These are phyloP conservation scores for Fraxinus cuspidata DNA, from an alignment of 257 asterid species.

Conservation along the genomic window DNA sequence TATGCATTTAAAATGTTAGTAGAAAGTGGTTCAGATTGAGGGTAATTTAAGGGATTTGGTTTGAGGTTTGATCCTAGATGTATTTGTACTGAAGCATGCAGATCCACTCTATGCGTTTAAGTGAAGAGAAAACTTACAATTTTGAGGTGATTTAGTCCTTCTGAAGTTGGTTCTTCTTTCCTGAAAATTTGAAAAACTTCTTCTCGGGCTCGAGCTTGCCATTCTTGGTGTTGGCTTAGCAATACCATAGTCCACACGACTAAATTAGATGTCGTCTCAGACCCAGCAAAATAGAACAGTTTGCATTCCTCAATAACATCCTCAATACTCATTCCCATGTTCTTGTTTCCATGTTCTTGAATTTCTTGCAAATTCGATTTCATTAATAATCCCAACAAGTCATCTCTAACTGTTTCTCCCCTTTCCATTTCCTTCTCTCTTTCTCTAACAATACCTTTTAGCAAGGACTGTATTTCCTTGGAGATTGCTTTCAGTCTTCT, in stretches of 20 bases:
- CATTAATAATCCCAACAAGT: constrained; percentile 38
- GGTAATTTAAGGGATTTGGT: no score
- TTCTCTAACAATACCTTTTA: constrained; percentile 27
- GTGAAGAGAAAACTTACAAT: constrained; percentile 26
- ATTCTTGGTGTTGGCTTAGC: constrained; percentile 37
- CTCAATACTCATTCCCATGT: constrained; percentile 34
- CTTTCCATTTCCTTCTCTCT: constrained; percentile 27
- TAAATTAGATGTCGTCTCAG: constrained; percentile 36
- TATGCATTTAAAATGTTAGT: neutral
- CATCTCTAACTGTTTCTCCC: constrained; percentile 23
- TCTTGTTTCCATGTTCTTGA: constrained; percentile 36
- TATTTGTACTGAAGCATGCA: no score
- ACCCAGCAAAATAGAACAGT: constrained; percentile 41
- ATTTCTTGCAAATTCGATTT: constrained; percentile 30
- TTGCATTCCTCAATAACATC: constrained; percentile 44
- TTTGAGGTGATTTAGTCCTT: constrained; percentile 39
- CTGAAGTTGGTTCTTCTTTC: constrained; percentile 21
- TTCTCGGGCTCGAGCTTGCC: constrained; percentile 42
- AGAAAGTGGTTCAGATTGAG: no score
- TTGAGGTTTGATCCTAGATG: no score
- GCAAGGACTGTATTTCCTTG: constrained; percentile 10
- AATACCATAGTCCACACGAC: constrained; percentile 42
- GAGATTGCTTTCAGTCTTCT: constrained; percentile 27
- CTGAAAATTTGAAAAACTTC: constrained; percentile 37
- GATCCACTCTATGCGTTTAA: neutral